These are phyloP conservation scores for Polygonum maritimum DNA, from an alignment of 148 eudicot species.

Conservation along the genomic window DNA sequence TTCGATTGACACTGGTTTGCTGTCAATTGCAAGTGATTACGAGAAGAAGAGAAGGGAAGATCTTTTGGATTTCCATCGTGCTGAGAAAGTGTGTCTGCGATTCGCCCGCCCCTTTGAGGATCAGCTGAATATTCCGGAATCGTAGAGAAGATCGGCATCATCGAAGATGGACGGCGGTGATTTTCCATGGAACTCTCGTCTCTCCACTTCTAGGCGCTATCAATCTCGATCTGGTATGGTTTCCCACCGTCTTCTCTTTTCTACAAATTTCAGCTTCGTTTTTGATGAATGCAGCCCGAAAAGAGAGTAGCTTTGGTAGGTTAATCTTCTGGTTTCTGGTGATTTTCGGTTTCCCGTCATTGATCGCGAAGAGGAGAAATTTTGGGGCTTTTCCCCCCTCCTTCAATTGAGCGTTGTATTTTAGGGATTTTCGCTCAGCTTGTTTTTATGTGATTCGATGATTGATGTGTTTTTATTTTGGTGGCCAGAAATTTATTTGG, in stretches of 20 bases:
- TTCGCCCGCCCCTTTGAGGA: background rate
- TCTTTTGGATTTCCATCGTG: background rate
- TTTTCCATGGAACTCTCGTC: conserved; percentile 41
- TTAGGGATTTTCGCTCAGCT: background rate
- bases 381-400: background rate
- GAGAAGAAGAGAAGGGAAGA: background rate
- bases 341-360: background rate
- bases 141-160: conserved; percentile 3
- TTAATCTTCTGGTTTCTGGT: background rate
- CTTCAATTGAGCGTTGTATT: background rate
- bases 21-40: background rate
- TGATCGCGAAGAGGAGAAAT: background rate
- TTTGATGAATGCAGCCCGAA: background rate
- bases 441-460: background rate
- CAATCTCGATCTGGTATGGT: conserved; percentile 61
- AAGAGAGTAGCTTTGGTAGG: background rate
- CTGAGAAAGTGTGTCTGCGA: background rate
- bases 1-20: background rate
- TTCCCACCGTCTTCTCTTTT: background rate
- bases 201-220: conserved; percentile 40
- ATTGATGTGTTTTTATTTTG: background rate
- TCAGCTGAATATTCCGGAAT: conserved; percentile 5
- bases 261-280: background rate
- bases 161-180: conserved; percentile 32
- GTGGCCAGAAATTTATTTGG: conserved; percentile 41